phyloP scores from a whole-genome alignment of 495 filamentous ascomycete genomes.

The Penicillium cinerascens region DNA sequence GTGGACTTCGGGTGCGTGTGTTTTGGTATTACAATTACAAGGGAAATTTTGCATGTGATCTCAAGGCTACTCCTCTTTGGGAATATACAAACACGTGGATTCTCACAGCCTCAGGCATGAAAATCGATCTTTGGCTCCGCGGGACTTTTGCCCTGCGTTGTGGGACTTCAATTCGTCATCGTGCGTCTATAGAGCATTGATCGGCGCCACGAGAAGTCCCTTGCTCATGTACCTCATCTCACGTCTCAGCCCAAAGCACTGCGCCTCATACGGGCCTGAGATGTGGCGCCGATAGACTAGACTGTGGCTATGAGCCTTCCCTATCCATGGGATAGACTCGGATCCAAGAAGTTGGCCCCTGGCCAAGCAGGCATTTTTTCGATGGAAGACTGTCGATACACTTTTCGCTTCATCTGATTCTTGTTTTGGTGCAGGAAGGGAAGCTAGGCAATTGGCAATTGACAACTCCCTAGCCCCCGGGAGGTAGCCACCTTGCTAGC shows the following conservation, averaged over 20 bases:
- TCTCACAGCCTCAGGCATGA: not conserved
- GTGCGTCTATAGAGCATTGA: not conserved
- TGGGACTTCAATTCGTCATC: no score
- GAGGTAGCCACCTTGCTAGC: no score
- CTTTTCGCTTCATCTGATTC: no score
- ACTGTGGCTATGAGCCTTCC: not conserved
- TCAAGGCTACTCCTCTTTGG: not conserved
- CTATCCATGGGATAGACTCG: not conserved
- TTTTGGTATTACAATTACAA: not conserved
- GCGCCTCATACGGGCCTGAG: not conserved
- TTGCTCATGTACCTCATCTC: not conserved
- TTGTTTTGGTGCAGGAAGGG: no score
- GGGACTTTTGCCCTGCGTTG: not conserved
- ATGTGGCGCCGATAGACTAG: not conserved
- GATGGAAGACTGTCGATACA: not conserved
- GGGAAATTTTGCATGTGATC: not conserved
- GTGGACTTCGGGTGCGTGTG: not conserved
- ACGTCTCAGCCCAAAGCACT: not conserved
- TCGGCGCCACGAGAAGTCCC: not conserved
- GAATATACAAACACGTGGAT: not conserved
- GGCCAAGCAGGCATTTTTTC: not conserved
- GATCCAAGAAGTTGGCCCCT: not conserved
- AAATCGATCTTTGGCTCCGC: not conserved
- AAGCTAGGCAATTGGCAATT: no score
- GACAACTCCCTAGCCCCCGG: no score